Evolutionary conservation across 169 alveolate genomes (phyloP).

Genomic region (Perkinsus marinus): DNA sequence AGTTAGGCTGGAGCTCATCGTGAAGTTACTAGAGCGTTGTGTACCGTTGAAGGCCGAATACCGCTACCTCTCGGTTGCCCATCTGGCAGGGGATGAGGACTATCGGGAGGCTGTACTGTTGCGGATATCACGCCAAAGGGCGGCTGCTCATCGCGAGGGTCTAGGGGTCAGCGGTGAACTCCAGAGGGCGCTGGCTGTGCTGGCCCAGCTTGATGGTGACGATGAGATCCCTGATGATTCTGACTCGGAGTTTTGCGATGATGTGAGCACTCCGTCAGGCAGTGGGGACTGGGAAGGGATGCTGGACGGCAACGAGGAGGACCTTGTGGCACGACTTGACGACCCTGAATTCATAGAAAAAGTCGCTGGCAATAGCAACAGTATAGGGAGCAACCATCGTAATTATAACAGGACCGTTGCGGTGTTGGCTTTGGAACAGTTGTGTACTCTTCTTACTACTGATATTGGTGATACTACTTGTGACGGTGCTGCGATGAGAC

Average conservation of each 20-base stretch:
- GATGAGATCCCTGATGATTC: background rate
- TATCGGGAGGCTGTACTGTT: background rate
- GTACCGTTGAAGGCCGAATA: background rate
- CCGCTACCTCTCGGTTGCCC: background rate
- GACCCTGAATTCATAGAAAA: background rate
- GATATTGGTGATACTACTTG: background rate
- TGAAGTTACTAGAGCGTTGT: background rate
- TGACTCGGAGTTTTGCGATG: background rate
- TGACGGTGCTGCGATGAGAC: background rate
- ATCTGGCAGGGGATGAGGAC: background rate
- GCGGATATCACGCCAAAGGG: background rate
- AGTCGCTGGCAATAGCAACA: background rate
- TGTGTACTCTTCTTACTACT: background rate
- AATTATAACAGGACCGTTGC: background rate
- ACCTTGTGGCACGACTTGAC: background rate
- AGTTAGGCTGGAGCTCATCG: background rate
- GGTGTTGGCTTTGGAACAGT: background rate
- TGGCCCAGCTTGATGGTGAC: background rate
- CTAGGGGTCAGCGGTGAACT: background rate
- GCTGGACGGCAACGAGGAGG: background rate
- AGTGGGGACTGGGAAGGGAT: background rate
- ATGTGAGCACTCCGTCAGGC: background rate
- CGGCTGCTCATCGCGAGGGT: background rate
- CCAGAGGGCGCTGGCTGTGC: background rate
- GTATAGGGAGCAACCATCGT: background rate